Evolutionary conservation across 352 stramenopile species (phyloP), one percentile per base, ranked within the genome.

Genomic region (Phytophthora kernoviae): DNA sequence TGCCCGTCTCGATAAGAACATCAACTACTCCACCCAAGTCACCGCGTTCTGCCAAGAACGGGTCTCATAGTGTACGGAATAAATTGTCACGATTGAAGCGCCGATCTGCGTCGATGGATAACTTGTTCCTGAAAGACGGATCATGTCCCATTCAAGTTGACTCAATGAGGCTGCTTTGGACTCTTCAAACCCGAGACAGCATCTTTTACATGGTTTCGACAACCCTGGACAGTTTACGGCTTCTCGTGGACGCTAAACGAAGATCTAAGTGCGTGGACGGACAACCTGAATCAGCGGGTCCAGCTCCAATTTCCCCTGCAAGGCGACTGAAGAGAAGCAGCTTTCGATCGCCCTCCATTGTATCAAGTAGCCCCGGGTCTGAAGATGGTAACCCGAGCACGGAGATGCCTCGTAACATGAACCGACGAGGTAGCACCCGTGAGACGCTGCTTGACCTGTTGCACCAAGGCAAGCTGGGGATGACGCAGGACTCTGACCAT

Each of bases 161-260:
- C 40, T 82, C 84, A 0, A 90, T 93, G 79, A 88, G 87, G 46
- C 57, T 94, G 1, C 50, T 92, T 6, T 94, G 86, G 86, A 93
- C 83, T 1, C 61, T 94, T 36, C 77, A 89, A 53, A 90, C 83
- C 14, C 76, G 86, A 24, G 84, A 94, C 50, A 74, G 67, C 8
- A 66, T 85, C 0, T 91, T 91, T 44, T 83, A 92, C 50, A 90
- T 90, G 67, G 72, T 87, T 9, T 68, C 77, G 0, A 77, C 87
- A 1, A 75, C 70, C 0, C 39, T 84, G 1, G 79, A 90, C 26
- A 89, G 70, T 42, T 18, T 91, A 1, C 69, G 78, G 6, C 46
- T 73, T 0, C 67, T 92, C 12, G 22, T 73, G 7, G 77, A 87
- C 12, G 75, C 75, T 0, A 46, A 62, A 46, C 53, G 27, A 40